phyloP scores from a whole-genome alignment of 306 rosid species.

The Hippophae gyantsensis region DNA sequence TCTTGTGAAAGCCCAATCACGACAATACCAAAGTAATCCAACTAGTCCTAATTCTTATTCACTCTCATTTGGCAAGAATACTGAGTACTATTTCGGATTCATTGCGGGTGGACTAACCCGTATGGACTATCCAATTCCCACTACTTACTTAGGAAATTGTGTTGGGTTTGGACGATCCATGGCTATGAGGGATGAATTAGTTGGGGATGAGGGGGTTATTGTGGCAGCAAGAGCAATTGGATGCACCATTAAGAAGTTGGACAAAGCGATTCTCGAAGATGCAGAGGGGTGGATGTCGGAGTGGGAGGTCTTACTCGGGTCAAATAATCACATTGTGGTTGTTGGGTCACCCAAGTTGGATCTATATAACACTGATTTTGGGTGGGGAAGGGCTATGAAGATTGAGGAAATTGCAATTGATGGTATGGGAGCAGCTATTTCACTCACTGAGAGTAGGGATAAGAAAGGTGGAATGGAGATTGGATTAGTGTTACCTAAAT shows the following conservation, averaged over 20 bases:
- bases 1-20: slow-evolving; percentile 21
- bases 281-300: slow-evolving; percentile 40
- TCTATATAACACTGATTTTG: slow-evolving; percentile 41
- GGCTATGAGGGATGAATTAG: slow-evolving; percentile 13
- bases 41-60: not conserved
- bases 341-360: slow-evolving; percentile 48
- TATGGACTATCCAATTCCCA: slow-evolving; percentile 17
- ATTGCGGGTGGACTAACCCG: slow-evolving; percentile 43
- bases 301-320: slow-evolving; percentile 30
- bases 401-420: slow-evolving; percentile 42
- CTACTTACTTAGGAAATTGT: slow-evolving; percentile 30
- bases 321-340: slow-evolving; percentile 25
- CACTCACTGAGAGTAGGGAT: slow-evolving; percentile 31
- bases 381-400: slow-evolving; percentile 37
- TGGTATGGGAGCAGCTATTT: slow-evolving; percentile 25
- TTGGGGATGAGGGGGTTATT: slow-evolving; percentile 33
- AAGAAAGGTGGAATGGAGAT: slow-evolving; percentile 39
- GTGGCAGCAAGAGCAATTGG: slow-evolving; percentile 34
- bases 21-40: not conserved
- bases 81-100: slow-evolving; percentile 30
- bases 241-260: slow-evolving; percentile 27
- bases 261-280: slow-evolving; percentile 19
- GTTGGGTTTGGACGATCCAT: slow-evolving; percentile 31
- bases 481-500: slow-evolving; percentile 24
- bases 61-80: not conserved